Base-by-base conservation (phyloP, 257 asterid genomes). In the Mentha longifolia region DNA sequence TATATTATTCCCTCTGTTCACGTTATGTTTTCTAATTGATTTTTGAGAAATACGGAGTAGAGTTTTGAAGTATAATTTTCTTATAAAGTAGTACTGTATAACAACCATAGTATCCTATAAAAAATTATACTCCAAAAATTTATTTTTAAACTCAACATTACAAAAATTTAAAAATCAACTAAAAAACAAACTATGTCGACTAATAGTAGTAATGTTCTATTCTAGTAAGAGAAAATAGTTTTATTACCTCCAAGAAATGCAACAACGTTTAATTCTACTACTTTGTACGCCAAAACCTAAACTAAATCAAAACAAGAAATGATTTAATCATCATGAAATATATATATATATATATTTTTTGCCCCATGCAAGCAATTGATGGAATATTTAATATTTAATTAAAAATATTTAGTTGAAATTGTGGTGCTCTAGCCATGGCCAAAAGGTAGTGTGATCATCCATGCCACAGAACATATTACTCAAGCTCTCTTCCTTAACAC, bases 371-470 rank as follows among this genome's bases (percentile, higher is more conserved):
- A 4, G 54, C 19, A 65, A 37, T 49, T 61, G 46, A 68, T 46
- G 54, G 54, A 76, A 72, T 62, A 69, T 55, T 51, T 7, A 50
- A 54, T 9, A 20, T 54, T 15, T 45, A 65, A n/a, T 28, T 49
- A 15, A 4, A 4, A 31, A 9, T n/a, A 42, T 56, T 77, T 68
- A 93, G 75, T 85, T 84, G 89, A 89, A 91, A 74, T 91, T 86
- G 5, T 85, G 96, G 37, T 86, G 89, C 67, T 94, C 99, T 61
- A 94, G 84, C 99, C 99, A 94, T 5, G 99, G 95, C 99, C 99
- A 94, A 82, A 89, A 88, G 62, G 89, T 96, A 5, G 93, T 79
- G 72, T 94, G 98, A 71, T 95, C 97, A 72, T 94, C 97, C 82
- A 91, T 86, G 43, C 89, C 90, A 45, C 87, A 77, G 55, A 94